Evolutionary conservation across 2,329 filamentous ascomycete genomes (phyloP), one percentile per base, ranked within the genome.

Genomic region (Westerdykella aurantiaca): DNA sequence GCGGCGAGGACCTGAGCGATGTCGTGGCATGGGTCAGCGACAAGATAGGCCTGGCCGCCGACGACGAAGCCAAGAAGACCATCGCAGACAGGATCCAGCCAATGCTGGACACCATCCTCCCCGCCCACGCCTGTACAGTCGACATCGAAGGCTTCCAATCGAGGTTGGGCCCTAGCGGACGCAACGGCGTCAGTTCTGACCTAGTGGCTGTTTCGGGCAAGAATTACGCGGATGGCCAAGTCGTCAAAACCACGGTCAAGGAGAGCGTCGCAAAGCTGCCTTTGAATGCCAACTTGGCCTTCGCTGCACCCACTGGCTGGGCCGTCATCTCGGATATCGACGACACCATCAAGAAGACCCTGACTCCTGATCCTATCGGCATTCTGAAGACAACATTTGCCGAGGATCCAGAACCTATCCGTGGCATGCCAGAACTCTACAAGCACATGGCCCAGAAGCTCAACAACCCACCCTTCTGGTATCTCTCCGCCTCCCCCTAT

Each of bases 271-370:
- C 25, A 9, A 29, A 29, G 25, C 25, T 10, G 25, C 33, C 33
- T 7, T 44, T 66, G 50, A 51, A 61, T 34, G 57, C 61, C 0
- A 78, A 79, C 47, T 95, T 88, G 0, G 77, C 82, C 14, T 89
- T 86, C 58, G 86, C 86, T 0, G 82, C 80, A 14, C 79, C 84
- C 0, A 80, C 85, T 38, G 90, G 91, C 6, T 96, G 89, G 89
- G 81, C 80, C 11, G 71, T 97, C 11, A 82, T 96, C 50, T 91
- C 86, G 33, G 91, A 97, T 57, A 80, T 97, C 53, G 93, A 97
- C 61, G 91, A 97, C 68, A 95, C 90, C 0, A 95, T 97, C 73
- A 96, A 97, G 69, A 73, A 90, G 53, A 96, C 91, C 0, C 76
- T 86, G 64, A 95, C 91, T 0, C 80, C 83, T 35, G 84, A 87